Percentiles rank a stretch among this genome's conserved stretches.
Evolutionary conservation across 257 asterid species (phyloP).

Genomic region (Orobanche coerulescens): DNA sequence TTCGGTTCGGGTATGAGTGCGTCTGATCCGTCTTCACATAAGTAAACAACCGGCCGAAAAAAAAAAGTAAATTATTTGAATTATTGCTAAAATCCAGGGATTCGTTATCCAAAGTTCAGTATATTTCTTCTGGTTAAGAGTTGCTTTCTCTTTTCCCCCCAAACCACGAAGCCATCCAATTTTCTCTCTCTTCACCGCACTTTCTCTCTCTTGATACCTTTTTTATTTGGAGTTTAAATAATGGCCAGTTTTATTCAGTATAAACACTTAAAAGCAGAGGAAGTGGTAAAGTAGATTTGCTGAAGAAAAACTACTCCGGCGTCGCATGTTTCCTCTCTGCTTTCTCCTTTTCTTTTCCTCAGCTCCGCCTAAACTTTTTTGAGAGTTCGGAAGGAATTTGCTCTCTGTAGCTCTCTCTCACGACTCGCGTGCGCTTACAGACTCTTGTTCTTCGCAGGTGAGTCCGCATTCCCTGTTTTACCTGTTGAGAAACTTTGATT

Average conservation of each 20-base stretch:
- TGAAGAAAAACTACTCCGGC: constrained; percentile 21
- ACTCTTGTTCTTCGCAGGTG: constrained; percentile 10
- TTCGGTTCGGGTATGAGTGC: too few relatives aligned
- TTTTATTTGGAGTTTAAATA: neutral
- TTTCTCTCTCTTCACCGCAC: neutral
- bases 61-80: neutral
- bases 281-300: constrained; percentile 10
- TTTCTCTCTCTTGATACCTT: neutral
- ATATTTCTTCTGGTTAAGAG: neutral
- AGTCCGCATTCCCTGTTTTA: neutral
- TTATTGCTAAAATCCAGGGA: neutral
- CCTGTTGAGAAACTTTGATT: neutral
- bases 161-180: neutral
- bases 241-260: neutral
- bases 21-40: too few relatives aligned
- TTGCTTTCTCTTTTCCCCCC: constrained; percentile 12
- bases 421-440: constrained; percentile 18
- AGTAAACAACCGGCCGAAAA: too few relatives aligned
- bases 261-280: neutral
- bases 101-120: neutral
- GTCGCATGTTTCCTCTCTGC: constrained; percentile 8
- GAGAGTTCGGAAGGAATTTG: neutral
- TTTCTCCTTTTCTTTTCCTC: neutral
- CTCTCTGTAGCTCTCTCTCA: constrained; percentile 14
- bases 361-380: too few relatives aligned